A percentile compares a stretch with the other conserved stretches of the same genome.
These are phyloP conservation scores for Sambucus nigra DNA, from an alignment of 129 eudicot species.

Conservation along the genomic window DNA sequence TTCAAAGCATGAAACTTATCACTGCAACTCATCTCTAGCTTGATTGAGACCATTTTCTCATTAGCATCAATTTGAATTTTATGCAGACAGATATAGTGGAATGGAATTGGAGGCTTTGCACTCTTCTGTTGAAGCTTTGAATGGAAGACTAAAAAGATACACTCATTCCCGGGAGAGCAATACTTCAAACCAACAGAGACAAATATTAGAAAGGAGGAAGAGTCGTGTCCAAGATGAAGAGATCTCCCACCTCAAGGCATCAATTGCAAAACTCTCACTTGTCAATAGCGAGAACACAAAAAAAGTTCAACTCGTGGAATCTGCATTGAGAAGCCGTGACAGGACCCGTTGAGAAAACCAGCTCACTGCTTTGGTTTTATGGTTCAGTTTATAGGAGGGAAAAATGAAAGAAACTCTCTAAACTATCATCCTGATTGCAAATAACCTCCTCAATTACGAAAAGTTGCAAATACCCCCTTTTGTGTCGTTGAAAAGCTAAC, in stretches of 20 bases:
- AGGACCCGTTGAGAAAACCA: slow-evolving; percentile 25
- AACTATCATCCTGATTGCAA: too few relatives aligned
- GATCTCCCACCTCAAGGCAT: slow-evolving; percentile 51
- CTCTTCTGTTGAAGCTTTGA: slow-evolving; percentile 68
- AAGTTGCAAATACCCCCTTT: too few relatives aligned
- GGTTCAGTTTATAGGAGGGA: too few relatives aligned
- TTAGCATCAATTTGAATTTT: slow-evolving; percentile 4
- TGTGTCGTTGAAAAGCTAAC: too few relatives aligned
- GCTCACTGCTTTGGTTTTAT: neutral
- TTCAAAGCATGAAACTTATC: too few relatives aligned
- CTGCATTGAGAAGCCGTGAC: slow-evolving; percentile 51
- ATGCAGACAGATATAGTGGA: slow-evolving; percentile 75
- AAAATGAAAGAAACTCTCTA: too few relatives aligned
- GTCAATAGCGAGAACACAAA: slow-evolving; percentile 68
- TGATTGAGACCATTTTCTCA: neutral
- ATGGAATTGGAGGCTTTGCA: slow-evolving; percentile 84
- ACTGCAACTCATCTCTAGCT: too few relatives aligned
- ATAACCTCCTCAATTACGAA: too few relatives aligned
- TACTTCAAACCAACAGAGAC: slow-evolving; percentile 29
- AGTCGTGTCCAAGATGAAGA: slow-evolving; percentile 40
- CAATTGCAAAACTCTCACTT: slow-evolving; percentile 77
- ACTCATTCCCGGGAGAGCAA: slow-evolving; percentile 35
- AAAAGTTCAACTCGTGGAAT: slow-evolving; percentile 76
- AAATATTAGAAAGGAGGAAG: slow-evolving; percentile 27
- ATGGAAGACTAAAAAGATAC: slow-evolving; percentile 59